These are phyloP conservation scores for Arabidopsis thaliana DNA, from an alignment of 345 rosid species.

Conservation along the genomic window TAIR10.1 NC_003076.8:416001-416500, in stretches of 20 bases:
- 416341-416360: not conserved
- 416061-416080: not conserved
- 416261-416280: slow-evolving; percentile 14
- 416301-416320: too few relatives aligned
- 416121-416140: not conserved
- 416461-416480: not conserved
- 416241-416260: not conserved
- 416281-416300: not conserved
- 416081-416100: slow-evolving; percentile 1
- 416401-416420: slow-evolving; percentile 20
- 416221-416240: not conserved
- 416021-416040: not conserved
- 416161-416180: too few relatives aligned
- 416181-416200: too few relatives aligned
- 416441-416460: not conserved
- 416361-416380: slow-evolving; percentile 6
- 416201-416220: not conserved
- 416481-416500: slow-evolving; percentile 29
- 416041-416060: slow-evolving; percentile 9
- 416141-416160: too few relatives aligned
- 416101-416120: not conserved
- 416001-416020: slow-evolving; percentile 43
- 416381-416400: slow-evolving; percentile 9
- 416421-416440: slow-evolving; percentile 26
- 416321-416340: not conserved